A percentile compares a stretch with the other conserved stretches of the same genome.
Conservation (phyloP, 331 rosid species). For the Rosa hybrid region DNA sequence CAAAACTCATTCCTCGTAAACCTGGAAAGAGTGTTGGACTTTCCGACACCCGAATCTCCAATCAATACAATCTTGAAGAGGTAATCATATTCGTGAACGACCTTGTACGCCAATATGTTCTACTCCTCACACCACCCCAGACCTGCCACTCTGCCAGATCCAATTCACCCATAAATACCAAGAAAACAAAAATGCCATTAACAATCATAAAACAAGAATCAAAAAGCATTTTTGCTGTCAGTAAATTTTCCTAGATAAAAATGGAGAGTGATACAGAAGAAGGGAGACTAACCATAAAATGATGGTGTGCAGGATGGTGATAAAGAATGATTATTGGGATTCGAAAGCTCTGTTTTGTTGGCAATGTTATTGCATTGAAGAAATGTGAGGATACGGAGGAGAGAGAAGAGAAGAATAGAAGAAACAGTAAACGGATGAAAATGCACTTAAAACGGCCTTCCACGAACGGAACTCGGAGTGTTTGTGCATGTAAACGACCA, state of each 20-base stretch:
- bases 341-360: slow-evolving; percentile 25
- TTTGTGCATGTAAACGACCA: background rate
- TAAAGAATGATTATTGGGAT: slow-evolving; percentile 33
- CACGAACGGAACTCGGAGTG: background rate
- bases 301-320: slow-evolving; percentile 38
- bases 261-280: background rate
- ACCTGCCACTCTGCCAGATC: slow-evolving; percentile 38
- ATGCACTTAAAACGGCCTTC: slow-evolving; percentile 47
- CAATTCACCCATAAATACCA: slow-evolving; percentile 20
- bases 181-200: background rate
- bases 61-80: slow-evolving; percentile 89
- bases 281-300: slow-evolving; percentile 48
- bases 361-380: slow-evolving; percentile 25
- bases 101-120: slow-evolving; percentile 75
- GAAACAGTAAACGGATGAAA: slow-evolving; percentile 50
- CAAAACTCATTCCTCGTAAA: slow-evolving; percentile 53
- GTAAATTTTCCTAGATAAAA: background rate
- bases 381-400: slow-evolving; percentile 23
- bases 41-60: slow-evolving; percentile 95
- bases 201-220: background rate
- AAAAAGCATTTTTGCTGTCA: background rate
- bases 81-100: slow-evolving; percentile 86
- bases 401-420: slow-evolving; percentile 30
- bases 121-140: slow-evolving; percentile 47
- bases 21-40: slow-evolving; percentile 77